Evolutionary conservation across 2,329 filamentous ascomycete species (phyloP).

Genomic region (Myriosclerotinia duriaeana): DNA sequence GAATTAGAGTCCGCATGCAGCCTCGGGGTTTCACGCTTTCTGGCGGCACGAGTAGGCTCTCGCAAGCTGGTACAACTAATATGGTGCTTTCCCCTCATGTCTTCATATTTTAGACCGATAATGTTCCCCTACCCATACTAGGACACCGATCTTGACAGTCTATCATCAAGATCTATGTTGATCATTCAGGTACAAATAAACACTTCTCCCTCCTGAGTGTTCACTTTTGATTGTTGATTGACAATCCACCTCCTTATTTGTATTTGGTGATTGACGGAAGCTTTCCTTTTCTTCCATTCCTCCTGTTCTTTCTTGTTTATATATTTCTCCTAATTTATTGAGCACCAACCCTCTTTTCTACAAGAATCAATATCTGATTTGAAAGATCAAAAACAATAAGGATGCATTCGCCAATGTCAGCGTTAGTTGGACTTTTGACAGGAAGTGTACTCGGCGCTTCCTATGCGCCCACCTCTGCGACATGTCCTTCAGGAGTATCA

Average conservation of each 20-base stretch:
- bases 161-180: not conserved
- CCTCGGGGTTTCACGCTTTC: no score
- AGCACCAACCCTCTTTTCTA: not conserved
- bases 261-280: not conserved
- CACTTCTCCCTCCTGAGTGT: not conserved
- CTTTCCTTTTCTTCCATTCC: not conserved
- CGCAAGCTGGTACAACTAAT: no score
- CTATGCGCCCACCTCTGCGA: constrained; percentile 42
- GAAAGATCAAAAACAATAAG: not conserved
- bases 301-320: not conserved
- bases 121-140: not conserved
- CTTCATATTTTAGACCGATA: not conserved
- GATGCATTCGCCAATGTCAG: constrained; percentile 27
- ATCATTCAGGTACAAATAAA: constrained; percentile 17
- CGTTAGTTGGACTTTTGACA: constrained; percentile 24
- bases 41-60: no score
- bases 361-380: not conserved
- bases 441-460: constrained; percentile 15
- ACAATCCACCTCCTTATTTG: not conserved
- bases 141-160: not conserved
- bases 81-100: no score
- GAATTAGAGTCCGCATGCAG: no score
- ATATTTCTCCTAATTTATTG: not conserved
- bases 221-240: not conserved
- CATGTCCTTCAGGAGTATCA: constrained; percentile 43